These are phyloP conservation scores for Monascus ruber DNA, from an alignment of 2,329 filamentous ascomycete species.

Conservation along the genomic window DNA sequence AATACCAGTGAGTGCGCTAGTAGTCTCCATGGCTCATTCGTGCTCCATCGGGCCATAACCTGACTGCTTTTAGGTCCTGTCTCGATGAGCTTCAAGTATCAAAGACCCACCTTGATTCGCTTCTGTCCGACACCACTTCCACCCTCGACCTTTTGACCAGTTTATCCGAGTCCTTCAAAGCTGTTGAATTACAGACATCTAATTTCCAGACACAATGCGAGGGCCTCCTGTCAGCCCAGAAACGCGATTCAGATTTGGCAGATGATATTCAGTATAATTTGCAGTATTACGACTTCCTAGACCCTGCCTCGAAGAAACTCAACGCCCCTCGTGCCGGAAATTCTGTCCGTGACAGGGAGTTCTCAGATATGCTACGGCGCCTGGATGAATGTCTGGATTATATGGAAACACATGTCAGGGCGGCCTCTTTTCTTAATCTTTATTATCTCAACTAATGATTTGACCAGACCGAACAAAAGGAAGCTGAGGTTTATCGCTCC, in stretches of 20 bases:
- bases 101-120: constrained; percentile 66
- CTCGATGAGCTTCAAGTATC: constrained; percentile 70
- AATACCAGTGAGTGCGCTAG: constrained; percentile 56
- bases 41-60: too few relatives aligned
- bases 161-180: constrained; percentile 74
- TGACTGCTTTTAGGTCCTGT: constrained; percentile 47
- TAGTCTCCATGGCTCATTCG: not conserved
- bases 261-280: constrained; percentile 79
- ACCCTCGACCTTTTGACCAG: constrained; percentile 65
- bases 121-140: constrained; percentile 65
- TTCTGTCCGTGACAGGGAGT: constrained; percentile 71
- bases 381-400: constrained; percentile 86
- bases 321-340: constrained; percentile 86
- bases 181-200: constrained; percentile 83
- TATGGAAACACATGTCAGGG: constrained; percentile 70
- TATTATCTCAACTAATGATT: constrained; percentile 11
- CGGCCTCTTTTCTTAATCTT: not conserved
- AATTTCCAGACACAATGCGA: constrained; percentile 89
- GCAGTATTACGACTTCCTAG: constrained; percentile 90
- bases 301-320: constrained; percentile 76
- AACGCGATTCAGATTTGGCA: constrained; percentile 63
- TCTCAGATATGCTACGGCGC: constrained; percentile 76
- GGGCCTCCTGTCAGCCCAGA: constrained; percentile 71
- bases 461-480: constrained; percentile 63
- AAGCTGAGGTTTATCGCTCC: constrained; percentile 77